Conservation (phyloP, 2,329 filamentous ascomycete species). For the Mycosphaerella sp. region DNA sequence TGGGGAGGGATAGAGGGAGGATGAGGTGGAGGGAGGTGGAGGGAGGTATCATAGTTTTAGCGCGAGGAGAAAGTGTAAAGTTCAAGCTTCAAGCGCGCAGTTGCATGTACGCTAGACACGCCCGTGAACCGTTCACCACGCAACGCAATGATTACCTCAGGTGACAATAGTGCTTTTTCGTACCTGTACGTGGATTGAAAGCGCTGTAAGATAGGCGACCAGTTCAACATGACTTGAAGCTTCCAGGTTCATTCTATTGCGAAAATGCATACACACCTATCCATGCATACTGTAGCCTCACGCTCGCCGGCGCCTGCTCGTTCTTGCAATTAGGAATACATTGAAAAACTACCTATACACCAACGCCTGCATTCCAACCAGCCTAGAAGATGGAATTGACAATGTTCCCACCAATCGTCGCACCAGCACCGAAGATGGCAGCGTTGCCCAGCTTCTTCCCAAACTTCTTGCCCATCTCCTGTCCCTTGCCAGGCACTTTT, state of each 20-base stretch:
- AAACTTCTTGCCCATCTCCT: conserved; percentile 14
- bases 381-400: conserved; percentile 23
- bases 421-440: conserved; percentile 88
- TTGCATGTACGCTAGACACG: background rate
- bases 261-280: background rate
- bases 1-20: background rate
- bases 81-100: background rate
- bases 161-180: background rate
- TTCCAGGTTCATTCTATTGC: background rate
- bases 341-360: too few relatives aligned
- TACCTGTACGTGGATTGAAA: background rate
- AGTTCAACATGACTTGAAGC: too few relatives aligned
- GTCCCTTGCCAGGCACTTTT: conserved; percentile 52
- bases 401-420: conserved; percentile 65
- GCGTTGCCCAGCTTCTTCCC: conserved; percentile 51
- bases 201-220: too few relatives aligned
- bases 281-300: conserved; percentile 4
- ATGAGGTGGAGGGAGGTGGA: background rate
- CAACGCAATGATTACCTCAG: background rate
- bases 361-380: background rate
- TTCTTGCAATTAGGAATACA: background rate
- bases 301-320: background rate
- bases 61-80: too few relatives aligned
- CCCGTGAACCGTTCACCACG: background rate
- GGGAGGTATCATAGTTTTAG: background rate